A percentile compares a stretch with the other conserved stretches of the same genome.
phyloP scores from a whole-genome alignment of 106 monocot species.

The Dioscorea dumetorum region DNA sequence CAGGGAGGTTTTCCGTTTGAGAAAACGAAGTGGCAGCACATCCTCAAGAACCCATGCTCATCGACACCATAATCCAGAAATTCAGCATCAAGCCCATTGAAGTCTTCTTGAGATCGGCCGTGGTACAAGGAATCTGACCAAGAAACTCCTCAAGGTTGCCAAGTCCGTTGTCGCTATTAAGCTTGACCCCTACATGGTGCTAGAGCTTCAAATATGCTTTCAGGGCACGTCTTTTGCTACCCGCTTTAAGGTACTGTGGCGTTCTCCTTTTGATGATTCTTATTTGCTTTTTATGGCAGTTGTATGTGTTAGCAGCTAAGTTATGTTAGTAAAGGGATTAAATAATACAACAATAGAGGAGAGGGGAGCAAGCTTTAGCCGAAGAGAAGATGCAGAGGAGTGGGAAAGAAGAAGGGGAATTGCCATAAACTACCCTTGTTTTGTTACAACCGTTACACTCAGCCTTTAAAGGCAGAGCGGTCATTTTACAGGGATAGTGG shows the following conservation, averaged over 20 bases:
- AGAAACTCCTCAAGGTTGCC: conserved; percentile 79
- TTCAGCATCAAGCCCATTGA: conserved; percentile 91
- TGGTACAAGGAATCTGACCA: conserved; percentile 91
- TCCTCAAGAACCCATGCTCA: conserved; percentile 79
- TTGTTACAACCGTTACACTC: no score
- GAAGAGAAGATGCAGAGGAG: no score
- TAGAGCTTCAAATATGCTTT: conserved; percentile 84
- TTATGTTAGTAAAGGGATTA: no score
- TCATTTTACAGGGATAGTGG: no score
- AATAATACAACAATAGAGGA: no score
- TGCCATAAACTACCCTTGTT: no score
- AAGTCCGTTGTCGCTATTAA: conserved; percentile 90
- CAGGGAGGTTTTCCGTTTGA: conserved; percentile 84
- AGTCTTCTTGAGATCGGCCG: conserved; percentile 94
- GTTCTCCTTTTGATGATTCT: no score
- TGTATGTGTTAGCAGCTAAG: no score
- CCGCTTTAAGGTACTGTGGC: conserved; percentile 48
- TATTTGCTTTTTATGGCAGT: no score
- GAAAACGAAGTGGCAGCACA: conserved; percentile 97
- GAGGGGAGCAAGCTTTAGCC: no score
- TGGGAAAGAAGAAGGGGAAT: no score
- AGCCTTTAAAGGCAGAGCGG: no score
- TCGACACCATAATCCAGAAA: conserved; percentile 83
- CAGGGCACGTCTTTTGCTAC: conserved; percentile 59
- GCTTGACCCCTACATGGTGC: conserved; percentile 88